Base-by-base conservation (phyloP, 2,329 filamentous ascomycete species). In the Ceratocystis ficicola region DNA sequence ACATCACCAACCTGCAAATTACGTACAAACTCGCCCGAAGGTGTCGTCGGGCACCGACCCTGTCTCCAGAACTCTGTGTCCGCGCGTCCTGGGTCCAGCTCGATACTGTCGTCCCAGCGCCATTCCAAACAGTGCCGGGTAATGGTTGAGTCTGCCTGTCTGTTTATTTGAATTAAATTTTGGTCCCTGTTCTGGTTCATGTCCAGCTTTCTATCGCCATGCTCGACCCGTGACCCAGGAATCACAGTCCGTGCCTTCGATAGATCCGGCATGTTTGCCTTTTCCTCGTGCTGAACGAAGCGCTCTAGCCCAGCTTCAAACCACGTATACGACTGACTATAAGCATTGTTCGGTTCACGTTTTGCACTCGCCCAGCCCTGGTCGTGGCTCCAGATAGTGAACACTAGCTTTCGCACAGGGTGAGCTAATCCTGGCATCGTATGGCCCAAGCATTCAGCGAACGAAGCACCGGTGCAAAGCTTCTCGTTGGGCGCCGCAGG, bases 241-340 rank as follows among this genome's bases (percentile, higher is more conserved):
- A 74, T 70, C 0, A 79, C 50, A 0, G 77, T 73, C 1, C 76
- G 74, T 1, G 79, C 72, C 2, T 70, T 70, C 68, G 75, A 76
- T 12, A 74, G 70, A 3, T 44, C 41, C 1, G 52, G 28, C 6
- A 57, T 48, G 6, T 66, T 41, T 50, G 63, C 57, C 3, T 5
- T 7, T 12, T 55, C 50, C 5, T 55, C 20, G 22, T 17, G 70
- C 70, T 22, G 75, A 75, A 81, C 79, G 61, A 83, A 80, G 2
- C 77, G 77, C 72, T 87, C 84, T 17, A 85, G 71, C 0, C 84
- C 84, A 17, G 78, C 82, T 65, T 86, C 84, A 67, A 86, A 86
- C 84, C 84, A 87, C 0, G 84, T 84, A 73, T 75, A 84, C 0
- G 84, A 82, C 1, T 60, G 68, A 8, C 2, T 22, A 15, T 65